Evolutionary conservation across 2,329 filamentous ascomycete species (phyloP), one percentile per base, ranked within the genome.

Genomic region (Penicillium sp.): DNA sequence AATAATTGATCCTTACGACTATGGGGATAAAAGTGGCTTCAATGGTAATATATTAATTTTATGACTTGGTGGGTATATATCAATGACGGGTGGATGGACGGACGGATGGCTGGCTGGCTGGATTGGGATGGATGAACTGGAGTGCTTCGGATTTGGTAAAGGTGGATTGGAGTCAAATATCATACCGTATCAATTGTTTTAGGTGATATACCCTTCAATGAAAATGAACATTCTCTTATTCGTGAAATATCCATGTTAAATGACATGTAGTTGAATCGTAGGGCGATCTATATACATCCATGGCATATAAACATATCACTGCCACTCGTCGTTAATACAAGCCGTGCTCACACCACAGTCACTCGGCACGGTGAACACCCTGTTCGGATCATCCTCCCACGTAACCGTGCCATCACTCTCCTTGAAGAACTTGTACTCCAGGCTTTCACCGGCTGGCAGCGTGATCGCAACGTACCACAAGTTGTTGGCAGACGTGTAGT

Each of bases 401-500:
- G 71, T 77, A 8, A 87, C 71, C 0, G 72, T 74, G 0, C 84
- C 82, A 62, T 81, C 79, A 1, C 70, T 75, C 42, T 86, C 79
- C 50, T 82, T 81, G 63, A 90, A 81, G 66, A 83, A 91, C 74
- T 90, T 90, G 70, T 89, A 90, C 73, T 84, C 65, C 45, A 90
- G 74, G 2, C 69, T 72, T 48, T 77, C 75, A 2, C 86, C 86
- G 0, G 83, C 77, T 0, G 76, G 70, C 16, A 91, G 69, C 1
- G 72, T 74, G 26, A 90, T 66, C 0, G 80, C 81, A 0, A 70
- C 77, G 47, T 73, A 78, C 88, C 88, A 91, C 5, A 88, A 61
- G 0, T 82, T 84, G 63, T 87, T 83, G 33, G 68, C 71, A 2
- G 73, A 63, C 0, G 83, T 86, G 66, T 90, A 91, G 18, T 76